Conservation (phyloP, 2,329 filamentous ascomycete species). For the Dendrostoma leiphaemia region DNA sequence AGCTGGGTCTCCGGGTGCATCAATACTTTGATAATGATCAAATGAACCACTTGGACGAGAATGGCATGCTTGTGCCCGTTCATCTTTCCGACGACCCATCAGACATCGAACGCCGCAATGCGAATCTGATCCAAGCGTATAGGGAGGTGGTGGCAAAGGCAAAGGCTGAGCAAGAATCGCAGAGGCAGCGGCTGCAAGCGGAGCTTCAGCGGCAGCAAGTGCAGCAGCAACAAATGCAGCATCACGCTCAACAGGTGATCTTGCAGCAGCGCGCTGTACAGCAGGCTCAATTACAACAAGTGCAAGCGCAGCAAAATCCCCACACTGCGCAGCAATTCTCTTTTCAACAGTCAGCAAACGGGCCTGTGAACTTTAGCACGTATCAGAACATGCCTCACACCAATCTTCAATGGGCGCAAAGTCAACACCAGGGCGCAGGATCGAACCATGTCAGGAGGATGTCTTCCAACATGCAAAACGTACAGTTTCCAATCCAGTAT, state of each 20-base stretch:
- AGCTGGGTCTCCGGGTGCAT: slow-evolving; percentile 20
- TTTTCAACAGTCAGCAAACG: neutral
- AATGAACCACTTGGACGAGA: slow-evolving; percentile 12
- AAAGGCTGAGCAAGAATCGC: neutral
- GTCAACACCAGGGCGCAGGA: slow-evolving; percentile 1
- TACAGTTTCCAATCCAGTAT: neutral
- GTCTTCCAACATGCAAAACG: neutral
- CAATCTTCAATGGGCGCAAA: slow-evolving; percentile 2
- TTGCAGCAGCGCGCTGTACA: slow-evolving; percentile 1
- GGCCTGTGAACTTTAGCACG: neutral
- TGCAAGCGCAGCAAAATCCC: slow-evolving; percentile 12
- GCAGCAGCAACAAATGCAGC: neutral
- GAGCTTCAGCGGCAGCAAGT: neutral
- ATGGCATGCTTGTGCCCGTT: neutral
- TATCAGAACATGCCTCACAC: neutral
- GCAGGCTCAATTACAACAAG: neutral
- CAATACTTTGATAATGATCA: slow-evolving; percentile 25
- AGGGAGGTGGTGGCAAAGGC: neutral
- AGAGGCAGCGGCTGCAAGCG: neutral
- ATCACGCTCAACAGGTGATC: neutral
- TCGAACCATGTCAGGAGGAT: neutral
- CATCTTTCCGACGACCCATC: neutral
- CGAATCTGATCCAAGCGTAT: slow-evolving; percentile 17
- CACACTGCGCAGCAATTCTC: neutral
- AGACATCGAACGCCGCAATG: slow-evolving; percentile 21